Evolutionary conservation across 495 filamentous ascomycete genomes (phyloP).

Genomic region (Neurospora tetrasperma): DNA sequence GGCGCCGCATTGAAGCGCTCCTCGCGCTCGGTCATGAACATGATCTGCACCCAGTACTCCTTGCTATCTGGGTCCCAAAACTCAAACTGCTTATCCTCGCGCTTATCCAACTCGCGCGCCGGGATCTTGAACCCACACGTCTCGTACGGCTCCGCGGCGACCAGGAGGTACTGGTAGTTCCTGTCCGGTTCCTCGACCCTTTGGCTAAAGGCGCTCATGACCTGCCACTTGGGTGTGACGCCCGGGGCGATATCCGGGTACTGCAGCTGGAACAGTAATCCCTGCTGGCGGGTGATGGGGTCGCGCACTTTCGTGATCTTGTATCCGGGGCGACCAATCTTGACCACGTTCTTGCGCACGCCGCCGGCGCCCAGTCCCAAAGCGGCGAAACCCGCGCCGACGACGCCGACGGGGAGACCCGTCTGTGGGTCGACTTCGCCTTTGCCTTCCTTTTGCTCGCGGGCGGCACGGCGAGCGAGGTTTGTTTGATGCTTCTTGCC

Average conservation of each 20-base stretch:
- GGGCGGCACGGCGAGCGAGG: constrained; percentile 87
- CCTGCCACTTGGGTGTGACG: constrained; percentile 71
- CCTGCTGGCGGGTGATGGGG: constrained; percentile 79
- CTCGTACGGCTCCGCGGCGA: constrained; percentile 97
- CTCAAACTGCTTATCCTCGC: constrained; percentile 77
- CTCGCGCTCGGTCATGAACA: constrained; percentile 98
- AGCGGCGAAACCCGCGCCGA: constrained; percentile 54
- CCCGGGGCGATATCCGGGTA: constrained; percentile 82
- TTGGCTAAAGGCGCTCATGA: constrained; percentile 97
- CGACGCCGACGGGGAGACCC: constrained; percentile 63
- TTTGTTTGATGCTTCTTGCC: constrained; percentile 99
- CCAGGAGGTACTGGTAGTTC: constrained; percentile 84
- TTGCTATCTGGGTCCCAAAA: constrained; percentile 96
- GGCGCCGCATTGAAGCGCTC: constrained; percentile 92
- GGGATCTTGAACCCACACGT: constrained; percentile 94
- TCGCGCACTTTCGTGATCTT: constrained; percentile 95
- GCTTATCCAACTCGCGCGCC: constrained; percentile 84
- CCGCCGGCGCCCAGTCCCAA: constrained; percentile 27
- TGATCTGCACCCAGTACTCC: constrained; percentile 97
- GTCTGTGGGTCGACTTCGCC: constrained; percentile 61
- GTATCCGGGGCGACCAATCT: constrained; percentile 95
- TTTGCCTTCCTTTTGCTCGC: constrained; percentile 79
- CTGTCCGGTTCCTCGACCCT: constrained; percentile 92
- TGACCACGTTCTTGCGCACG: constrained; percentile 80
- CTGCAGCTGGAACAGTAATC: constrained; percentile 87